Percentiles rank a stretch among this genome's conserved stretches.
Conservation (phyloP, 2,329 filamentous ascomycete species). For the Aphanoascus verrucosus region DNA sequence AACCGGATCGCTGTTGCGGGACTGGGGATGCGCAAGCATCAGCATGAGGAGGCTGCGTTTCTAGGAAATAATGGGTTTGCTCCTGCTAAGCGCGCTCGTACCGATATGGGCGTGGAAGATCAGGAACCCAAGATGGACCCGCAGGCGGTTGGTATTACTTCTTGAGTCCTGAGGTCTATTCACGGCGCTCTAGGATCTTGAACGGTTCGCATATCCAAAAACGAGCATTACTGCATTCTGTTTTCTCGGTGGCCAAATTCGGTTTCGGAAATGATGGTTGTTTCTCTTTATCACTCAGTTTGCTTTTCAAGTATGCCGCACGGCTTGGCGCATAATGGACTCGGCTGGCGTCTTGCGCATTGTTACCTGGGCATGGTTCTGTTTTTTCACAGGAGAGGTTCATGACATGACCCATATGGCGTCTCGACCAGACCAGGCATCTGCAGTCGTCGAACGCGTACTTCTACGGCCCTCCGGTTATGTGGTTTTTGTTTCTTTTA, state of each 20-base stretch:
- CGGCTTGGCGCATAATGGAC: background rate
- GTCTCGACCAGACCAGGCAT: too few relatives aligned
- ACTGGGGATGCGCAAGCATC: conserved; percentile 35
- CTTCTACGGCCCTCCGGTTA: too few relatives aligned
- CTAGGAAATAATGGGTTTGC: conserved; percentile 25
- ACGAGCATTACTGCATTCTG: background rate
- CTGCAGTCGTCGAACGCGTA: too few relatives aligned
- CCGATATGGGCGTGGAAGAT: conserved; percentile 4
- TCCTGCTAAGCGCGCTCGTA: conserved; percentile 20
- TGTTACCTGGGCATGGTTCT: background rate
- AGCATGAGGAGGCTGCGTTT: conserved; percentile 30
- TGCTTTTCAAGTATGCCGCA: background rate
- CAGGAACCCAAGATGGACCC: background rate
- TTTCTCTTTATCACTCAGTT: background rate
- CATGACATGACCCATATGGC: too few relatives aligned
- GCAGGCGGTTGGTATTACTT: background rate
- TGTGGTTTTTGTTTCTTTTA: too few relatives aligned
- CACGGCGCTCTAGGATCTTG: background rate
- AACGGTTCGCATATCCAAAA: background rate
- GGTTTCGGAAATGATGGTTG: background rate
- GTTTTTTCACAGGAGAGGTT: background rate
- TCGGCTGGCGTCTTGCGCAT: background rate
- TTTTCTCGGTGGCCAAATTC: background rate
- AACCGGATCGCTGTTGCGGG: conserved; percentile 37
- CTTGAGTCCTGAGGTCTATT: background rate